These are phyloP conservation scores for Fusarium burgessii DNA, from an alignment of 2,329 filamentous ascomycete species.

Conservation along the genomic window DNA sequence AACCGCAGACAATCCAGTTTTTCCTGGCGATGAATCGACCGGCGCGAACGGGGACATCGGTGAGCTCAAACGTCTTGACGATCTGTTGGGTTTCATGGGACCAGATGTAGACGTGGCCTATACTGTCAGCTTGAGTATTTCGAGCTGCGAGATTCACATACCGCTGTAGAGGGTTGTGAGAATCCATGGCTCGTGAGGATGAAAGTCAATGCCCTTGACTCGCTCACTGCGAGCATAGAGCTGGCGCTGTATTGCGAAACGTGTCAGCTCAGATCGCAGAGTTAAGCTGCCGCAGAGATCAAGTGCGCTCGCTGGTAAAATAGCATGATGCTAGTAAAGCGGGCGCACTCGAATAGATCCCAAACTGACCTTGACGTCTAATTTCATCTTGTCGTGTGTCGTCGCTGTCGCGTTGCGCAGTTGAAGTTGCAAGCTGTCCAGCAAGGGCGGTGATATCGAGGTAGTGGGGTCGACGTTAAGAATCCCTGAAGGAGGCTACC, in stretches of 20 bases:
- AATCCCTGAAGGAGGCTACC: constrained; percentile 45
- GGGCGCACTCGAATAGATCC: background rate
- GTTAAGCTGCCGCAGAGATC: constrained; percentile 1
- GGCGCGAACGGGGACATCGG: constrained; percentile 96
- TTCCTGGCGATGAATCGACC: constrained; percentile 97
- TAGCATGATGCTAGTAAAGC: background rate
- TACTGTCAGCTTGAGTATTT: constrained; percentile 18
- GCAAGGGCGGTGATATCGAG: constrained; percentile 47
- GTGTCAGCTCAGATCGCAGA: constrained; percentile 44
- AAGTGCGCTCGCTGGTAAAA: background rate
- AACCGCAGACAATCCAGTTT: constrained; percentile 99
- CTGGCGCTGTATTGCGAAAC: constrained; percentile 55
- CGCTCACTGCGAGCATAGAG: constrained; percentile 85
- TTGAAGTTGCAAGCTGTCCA: constrained; percentile 48
- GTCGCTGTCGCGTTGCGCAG: constrained; percentile 42
- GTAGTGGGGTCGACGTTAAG: constrained; percentile 46
- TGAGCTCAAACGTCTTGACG: constrained; percentile 98
- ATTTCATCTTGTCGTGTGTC: constrained; percentile 53
- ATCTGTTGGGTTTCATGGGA: constrained; percentile 97
- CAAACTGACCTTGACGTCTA: constrained; percentile 57
- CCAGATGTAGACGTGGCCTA: constrained; percentile 99
- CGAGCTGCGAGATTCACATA: constrained; percentile 57
- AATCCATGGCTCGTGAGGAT: constrained; percentile 96
- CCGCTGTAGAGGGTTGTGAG: constrained; percentile 96
- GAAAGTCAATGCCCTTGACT: constrained; percentile 97